Conservation (phyloP, 139 green algal genomes). For the Microglena sp. region DNA sequence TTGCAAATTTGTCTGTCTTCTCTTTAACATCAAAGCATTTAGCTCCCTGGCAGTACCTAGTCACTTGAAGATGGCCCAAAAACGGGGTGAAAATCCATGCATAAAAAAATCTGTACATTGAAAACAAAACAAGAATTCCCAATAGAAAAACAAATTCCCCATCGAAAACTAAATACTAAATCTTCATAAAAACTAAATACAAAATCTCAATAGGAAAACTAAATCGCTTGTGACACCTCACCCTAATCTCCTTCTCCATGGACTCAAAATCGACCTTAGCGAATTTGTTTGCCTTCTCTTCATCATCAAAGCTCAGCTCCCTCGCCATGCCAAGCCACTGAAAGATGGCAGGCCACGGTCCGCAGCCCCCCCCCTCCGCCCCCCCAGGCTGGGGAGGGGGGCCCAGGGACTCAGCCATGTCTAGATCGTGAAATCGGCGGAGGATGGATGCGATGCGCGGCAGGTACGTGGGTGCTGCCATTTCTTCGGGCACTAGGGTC, state of each 20-base stretch:
- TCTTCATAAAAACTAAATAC: too few relatives aligned
- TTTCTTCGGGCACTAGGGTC: conserved; percentile 56
- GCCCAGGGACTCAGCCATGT: background rate
- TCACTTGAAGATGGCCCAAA: too few relatives aligned
- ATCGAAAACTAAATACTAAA: too few relatives aligned
- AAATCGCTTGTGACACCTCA: too few relatives aligned
- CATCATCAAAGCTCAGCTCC: conserved; percentile 45
- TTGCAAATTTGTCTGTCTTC: too few relatives aligned
- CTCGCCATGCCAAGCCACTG: conserved; percentile 54
- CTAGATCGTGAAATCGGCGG: conserved; percentile 39
- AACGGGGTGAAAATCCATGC: too few relatives aligned
- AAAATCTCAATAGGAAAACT: too few relatives aligned
- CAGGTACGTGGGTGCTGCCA: conserved; percentile 36
- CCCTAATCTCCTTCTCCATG: conserved; percentile 2
- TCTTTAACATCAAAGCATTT: too few relatives aligned
- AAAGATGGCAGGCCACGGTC: conserved; percentile 12
- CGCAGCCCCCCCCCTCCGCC: background rate
- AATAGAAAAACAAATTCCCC: too few relatives aligned
- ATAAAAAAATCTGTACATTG: too few relatives aligned
- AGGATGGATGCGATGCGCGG: conserved; percentile 53
- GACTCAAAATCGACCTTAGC: background rate
- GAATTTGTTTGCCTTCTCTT: conserved; percentile 30
- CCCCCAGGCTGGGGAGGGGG: background rate
- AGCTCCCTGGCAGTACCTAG: too few relatives aligned
- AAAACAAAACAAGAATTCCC: too few relatives aligned